A percentile compares a stretch with the other conserved stretches of the same genome.
Evolutionary conservation across 2,329 filamentous ascomycete genomes (phyloP).

Genomic region (Neonectria sp.): DNA sequence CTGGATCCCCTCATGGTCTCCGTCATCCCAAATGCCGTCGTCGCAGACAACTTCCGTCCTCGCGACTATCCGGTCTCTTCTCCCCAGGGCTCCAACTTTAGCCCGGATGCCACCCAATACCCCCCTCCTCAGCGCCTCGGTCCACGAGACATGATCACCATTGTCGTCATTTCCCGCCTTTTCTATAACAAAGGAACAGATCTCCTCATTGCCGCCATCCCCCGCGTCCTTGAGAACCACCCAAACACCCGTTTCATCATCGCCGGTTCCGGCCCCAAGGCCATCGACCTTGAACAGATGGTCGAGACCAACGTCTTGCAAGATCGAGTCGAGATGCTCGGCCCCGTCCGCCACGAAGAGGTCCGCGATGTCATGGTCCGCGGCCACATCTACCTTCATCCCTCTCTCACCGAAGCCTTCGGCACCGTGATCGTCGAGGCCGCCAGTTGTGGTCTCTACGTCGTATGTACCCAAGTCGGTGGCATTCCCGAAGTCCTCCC

Average conservation of each 20-base stretch:
- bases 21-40: conserved; percentile 97
- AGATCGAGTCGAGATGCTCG: conserved; percentile 93
- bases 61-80: conserved; percentile 58
- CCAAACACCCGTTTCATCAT: conserved; percentile 98
- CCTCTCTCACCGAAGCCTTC: conserved; percentile 95
- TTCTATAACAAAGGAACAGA: conserved; percentile 99
- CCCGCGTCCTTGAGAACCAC: conserved; percentile 89
- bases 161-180: conserved; percentile 95
- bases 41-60: conserved; percentile 95
- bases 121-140: conserved; percentile 78
- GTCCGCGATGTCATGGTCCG: conserved; percentile 98
- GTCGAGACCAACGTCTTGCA: conserved; percentile 95
- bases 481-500: conserved; percentile 97
- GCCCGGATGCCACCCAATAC: conserved; percentile 51
- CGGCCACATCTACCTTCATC: conserved; percentile 96
- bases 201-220: conserved; percentile 95
- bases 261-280: conserved; percentile 94
- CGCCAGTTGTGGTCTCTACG: conserved; percentile 94
- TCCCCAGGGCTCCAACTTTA: conserved; percentile 52
- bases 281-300: conserved; percentile 98
- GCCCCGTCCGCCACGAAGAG: conserved; percentile 93
- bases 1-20: conserved; percentile 98
- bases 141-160: conserved; percentile 90
- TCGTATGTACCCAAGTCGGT: conserved; percentile 96
- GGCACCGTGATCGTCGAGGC: conserved; percentile 98